Evolutionary conservation across 495 filamentous ascomycete genomes (phyloP).

Genomic region (Aspergillus wentii): DNA sequence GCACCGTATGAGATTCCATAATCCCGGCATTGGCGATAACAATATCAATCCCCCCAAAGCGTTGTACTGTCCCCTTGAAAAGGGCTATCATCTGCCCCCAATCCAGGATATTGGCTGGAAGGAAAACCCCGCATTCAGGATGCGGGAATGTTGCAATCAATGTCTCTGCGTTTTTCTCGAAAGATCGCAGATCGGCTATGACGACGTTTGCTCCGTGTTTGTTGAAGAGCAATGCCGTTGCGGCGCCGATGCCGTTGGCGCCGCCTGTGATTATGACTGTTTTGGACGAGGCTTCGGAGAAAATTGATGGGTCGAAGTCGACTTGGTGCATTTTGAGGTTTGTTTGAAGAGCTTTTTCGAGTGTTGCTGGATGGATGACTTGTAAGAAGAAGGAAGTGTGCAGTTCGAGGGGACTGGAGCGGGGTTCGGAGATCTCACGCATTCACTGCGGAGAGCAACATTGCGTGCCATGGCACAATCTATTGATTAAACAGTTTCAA

Average conservation of each 20-base stretch:
- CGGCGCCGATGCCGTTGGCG: constrained; percentile 35
- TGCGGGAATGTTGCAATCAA: constrained; percentile 10
- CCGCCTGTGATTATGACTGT: constrained; percentile 34
- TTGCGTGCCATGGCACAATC: too few relatives aligned
- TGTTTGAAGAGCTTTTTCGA: too few relatives aligned
- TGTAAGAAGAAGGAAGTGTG: too few relatives aligned
- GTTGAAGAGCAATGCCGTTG: constrained; percentile 22
- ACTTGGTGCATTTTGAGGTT: constrained; percentile 6
- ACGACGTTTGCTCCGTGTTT: constrained; percentile 22
- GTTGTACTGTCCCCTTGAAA: constrained; percentile 49
- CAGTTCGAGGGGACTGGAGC: too few relatives aligned
- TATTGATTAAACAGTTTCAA: too few relatives aligned
- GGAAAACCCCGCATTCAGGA: constrained; percentile 15
- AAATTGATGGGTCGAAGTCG: constrained; percentile 4
- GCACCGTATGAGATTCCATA: constrained; percentile 26
- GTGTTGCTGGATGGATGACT: too few relatives aligned
- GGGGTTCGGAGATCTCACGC: too few relatives aligned
- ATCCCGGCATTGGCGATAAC: constrained; percentile 69
- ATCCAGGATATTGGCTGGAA: constrained; percentile 18
- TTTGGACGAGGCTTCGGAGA: constrained; percentile 10
- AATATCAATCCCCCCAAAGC: constrained; percentile 52
- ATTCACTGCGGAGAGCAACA: too few relatives aligned
- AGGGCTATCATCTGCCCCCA: constrained; percentile 32
- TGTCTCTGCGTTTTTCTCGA: constrained; percentile 6
- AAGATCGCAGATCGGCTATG: constrained; percentile 20